Conservation (phyloP, 176 grass and related monocot genomes). For the Tuctoria greenei region DNA sequence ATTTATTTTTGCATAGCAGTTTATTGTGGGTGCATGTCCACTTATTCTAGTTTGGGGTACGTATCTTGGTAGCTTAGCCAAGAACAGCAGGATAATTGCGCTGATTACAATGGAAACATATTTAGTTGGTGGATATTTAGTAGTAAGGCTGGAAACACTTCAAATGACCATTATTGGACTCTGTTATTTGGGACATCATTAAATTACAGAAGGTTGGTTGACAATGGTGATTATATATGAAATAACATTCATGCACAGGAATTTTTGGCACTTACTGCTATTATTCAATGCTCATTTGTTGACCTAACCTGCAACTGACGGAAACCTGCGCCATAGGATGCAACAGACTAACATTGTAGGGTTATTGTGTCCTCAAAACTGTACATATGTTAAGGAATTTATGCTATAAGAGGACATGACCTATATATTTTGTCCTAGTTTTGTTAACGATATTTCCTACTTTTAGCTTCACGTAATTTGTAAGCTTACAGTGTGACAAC, state of each 20-base stretch:
- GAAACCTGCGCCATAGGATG: neutral
- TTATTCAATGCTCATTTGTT: constrained; percentile 29
- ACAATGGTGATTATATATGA: no score
- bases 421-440: constrained; percentile 25
- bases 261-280: constrained; percentile 1
- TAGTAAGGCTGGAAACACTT: constrained; percentile 1
- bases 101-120: neutral
- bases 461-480: constrained; percentile 57
- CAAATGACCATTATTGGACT: constrained; percentile 6
- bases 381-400: constrained; percentile 11
- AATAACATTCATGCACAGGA: neutral
- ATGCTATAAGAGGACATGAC: neutral
- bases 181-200: neutral
- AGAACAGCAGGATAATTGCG: constrained; percentile 9
- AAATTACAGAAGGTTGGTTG: neutral
- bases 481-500: constrained; percentile 60
- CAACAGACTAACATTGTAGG: neutral
- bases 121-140: neutral
- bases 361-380: constrained; percentile 13
- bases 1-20: constrained; percentile 28
- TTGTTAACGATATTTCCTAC: constrained; percentile 31
- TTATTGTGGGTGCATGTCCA: neutral
- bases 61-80: neutral
- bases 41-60: constrained; percentile 8
- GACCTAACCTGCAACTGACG: constrained; percentile 7